Evolutionary conservation across 495 filamentous ascomycete genomes (phyloP).

Genomic region (Trichoderma parareesei): DNA sequence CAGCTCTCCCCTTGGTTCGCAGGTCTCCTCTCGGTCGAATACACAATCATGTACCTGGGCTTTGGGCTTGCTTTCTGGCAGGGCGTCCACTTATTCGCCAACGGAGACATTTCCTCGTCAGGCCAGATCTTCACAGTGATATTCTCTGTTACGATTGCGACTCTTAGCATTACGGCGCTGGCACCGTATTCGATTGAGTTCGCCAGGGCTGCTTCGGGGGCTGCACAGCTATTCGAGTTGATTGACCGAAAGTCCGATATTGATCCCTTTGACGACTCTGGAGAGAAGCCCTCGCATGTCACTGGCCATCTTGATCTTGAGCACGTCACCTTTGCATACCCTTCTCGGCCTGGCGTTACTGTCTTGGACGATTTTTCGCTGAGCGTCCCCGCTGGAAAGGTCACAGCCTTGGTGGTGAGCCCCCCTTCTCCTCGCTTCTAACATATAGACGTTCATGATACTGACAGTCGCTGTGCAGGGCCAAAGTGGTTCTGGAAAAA

Average conservation of each 20-base stretch:
- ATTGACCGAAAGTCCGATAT: constrained; percentile 21
- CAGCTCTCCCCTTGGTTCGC: constrained; percentile 6
- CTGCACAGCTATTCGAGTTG: constrained; percentile 24
- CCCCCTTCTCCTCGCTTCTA: neutral
- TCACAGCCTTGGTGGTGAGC: constrained; percentile 54
- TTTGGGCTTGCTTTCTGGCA: constrained; percentile 27
- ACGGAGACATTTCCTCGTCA: constrained; percentile 40
- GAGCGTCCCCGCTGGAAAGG: constrained; percentile 56
- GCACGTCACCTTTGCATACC: constrained; percentile 47
- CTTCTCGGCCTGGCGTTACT: constrained; percentile 44
- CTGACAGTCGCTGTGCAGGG: neutral
- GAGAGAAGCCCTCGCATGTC: constrained; percentile 18
- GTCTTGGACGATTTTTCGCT: constrained; percentile 37
- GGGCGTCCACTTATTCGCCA: constrained; percentile 18
- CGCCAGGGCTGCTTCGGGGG: constrained; percentile 23
- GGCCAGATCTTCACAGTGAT: constrained; percentile 59
- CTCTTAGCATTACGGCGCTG: constrained; percentile 21
- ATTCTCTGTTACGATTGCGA: constrained; percentile 68
- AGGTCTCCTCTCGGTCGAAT: constrained; percentile 1
- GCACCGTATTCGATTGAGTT: constrained; percentile 24
- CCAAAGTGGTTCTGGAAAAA: constrained; percentile 58
- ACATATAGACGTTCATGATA: neutral
- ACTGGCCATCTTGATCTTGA: constrained; percentile 37
- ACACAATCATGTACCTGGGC: constrained; percentile 14
- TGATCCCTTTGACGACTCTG: constrained; percentile 14